phyloP scores from a whole-genome alignment of 768 basidiomycete genomes.

The Lactarius sanguifluus region DNA sequence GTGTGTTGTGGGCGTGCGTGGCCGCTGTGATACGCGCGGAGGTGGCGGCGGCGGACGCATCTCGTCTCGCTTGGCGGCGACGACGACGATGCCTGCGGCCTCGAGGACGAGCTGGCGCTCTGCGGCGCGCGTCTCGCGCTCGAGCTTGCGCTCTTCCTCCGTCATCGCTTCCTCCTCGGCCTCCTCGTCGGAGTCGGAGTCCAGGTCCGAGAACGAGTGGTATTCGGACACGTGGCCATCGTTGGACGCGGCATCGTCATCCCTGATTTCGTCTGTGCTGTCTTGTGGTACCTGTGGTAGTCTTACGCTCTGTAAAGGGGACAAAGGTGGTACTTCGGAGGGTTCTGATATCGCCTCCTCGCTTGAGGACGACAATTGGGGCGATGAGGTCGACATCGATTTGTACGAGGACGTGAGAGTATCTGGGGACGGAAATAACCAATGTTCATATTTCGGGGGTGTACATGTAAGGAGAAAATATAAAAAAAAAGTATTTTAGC shows the following conservation, averaged over 20 bases:
- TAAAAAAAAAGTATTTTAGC: slow-evolving; percentile 75
- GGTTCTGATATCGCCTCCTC: background rate
- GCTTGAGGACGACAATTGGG: background rate
- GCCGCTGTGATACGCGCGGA: slow-evolving; percentile 28
- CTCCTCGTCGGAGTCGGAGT: slow-evolving; percentile 34
- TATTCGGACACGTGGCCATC: slow-evolving; percentile 29
- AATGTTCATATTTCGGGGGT: slow-evolving; percentile 30
- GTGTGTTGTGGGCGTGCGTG: slow-evolving; percentile 32
- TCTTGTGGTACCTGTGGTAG: slow-evolving; percentile 26
- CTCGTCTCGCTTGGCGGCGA: slow-evolving; percentile 68
- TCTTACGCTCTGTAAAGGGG: background rate
- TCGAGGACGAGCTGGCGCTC: slow-evolving; percentile 84
- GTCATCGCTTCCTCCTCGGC: slow-evolving; percentile 41
- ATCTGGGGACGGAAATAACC: slow-evolving; percentile 22
- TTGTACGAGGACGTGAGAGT: slow-evolving; percentile 3
- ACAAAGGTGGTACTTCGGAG: background rate
- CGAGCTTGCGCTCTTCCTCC: slow-evolving; percentile 50
- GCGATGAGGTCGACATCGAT: slow-evolving; percentile 7
- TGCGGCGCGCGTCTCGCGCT: slow-evolving; percentile 59
- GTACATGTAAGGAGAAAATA: slow-evolving; percentile 40
- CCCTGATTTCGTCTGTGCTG: slow-evolving; percentile 28
- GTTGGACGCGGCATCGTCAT: slow-evolving; percentile 33
- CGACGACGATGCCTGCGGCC: slow-evolving; percentile 82
- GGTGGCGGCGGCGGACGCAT: slow-evolving; percentile 49
- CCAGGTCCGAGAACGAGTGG: slow-evolving; percentile 21